Evolutionary conservation across 495 filamentous ascomycete species (phyloP).

Genomic region (Penicillium herquei): DNA sequence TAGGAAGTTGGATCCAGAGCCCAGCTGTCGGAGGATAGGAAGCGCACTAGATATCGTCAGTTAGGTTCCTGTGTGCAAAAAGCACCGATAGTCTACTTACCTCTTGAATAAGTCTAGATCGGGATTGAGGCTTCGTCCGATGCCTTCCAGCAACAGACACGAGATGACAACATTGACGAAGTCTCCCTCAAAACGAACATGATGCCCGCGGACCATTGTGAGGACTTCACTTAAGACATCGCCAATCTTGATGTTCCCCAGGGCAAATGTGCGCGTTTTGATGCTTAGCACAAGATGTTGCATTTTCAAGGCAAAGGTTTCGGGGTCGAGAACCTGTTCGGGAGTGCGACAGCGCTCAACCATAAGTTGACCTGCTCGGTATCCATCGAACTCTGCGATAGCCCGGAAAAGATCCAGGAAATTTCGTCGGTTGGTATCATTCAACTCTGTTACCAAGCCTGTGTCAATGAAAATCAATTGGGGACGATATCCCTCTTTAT

Average conservation of each 20-base stretch:
- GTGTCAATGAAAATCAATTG: slow-evolving; percentile 98
- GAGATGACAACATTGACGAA: slow-evolving; percentile 98
- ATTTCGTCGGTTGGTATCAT: slow-evolving; percentile 79
- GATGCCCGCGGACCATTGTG: slow-evolving; percentile 86
- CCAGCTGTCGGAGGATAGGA: slow-evolving; percentile 86
- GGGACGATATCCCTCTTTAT: slow-evolving; percentile 85
- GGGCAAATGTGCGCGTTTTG: slow-evolving; percentile 83
- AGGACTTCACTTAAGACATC: slow-evolving; percentile 90
- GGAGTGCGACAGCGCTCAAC: slow-evolving; percentile 91
- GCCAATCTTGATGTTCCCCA: slow-evolving; percentile 95
- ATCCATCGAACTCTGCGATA: slow-evolving; percentile 95
- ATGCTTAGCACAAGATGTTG: slow-evolving; percentile 89
- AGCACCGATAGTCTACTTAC: slow-evolving; percentile 36
- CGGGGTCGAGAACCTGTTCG: slow-evolving; percentile 77
- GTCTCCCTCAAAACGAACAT: slow-evolving; percentile 94
- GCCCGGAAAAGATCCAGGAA: slow-evolving; percentile 96
- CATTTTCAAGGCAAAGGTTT: slow-evolving; percentile 94
- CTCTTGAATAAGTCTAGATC: slow-evolving; percentile 83
- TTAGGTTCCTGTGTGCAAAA: slow-evolving; percentile 1
- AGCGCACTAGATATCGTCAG: slow-evolving; percentile 59
- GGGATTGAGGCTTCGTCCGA: slow-evolving; percentile 84
- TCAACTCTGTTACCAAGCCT: slow-evolving; percentile 92
- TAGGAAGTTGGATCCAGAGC: slow-evolving; percentile 57
- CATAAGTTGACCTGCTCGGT: slow-evolving; percentile 94
- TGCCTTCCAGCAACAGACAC: slow-evolving; percentile 90